Conservation (phyloP, 345 rosid genomes). For the Anacardium occidentale region DNA sequence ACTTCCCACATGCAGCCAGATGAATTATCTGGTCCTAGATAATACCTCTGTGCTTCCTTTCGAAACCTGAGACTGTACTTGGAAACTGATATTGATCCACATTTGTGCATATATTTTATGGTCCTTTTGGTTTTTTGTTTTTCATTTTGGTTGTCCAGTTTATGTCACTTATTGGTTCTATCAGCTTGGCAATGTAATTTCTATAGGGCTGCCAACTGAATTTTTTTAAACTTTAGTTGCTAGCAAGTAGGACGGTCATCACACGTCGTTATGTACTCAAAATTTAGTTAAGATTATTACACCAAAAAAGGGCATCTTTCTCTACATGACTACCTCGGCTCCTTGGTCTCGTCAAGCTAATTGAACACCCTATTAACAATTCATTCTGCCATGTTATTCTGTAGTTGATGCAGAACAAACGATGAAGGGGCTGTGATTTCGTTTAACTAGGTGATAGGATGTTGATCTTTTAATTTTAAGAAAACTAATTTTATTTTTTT, state of each 20-base stretch:
- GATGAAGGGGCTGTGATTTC: too few species aligned
- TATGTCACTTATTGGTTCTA: constrained; percentile 14
- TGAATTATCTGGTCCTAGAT: constrained; percentile 83
- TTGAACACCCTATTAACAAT: too few species aligned
- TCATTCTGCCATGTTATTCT: too few species aligned
- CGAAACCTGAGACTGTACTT: constrained; percentile 19
- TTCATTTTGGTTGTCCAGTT: constrained; percentile 21
- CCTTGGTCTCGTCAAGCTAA: not conserved
- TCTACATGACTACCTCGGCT: not conserved
- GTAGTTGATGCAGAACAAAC: too few species aligned
- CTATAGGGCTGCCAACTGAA: constrained; percentile 27
- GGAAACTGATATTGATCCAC: constrained; percentile 10
- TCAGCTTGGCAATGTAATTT: constrained; percentile 25
- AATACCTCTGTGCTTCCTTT: constrained; percentile 18
- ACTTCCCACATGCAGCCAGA: constrained; percentile 61
- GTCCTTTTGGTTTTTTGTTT: not conserved
- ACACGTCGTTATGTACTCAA: constrained; percentile 27
- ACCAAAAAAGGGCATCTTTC: constrained; percentile 10
- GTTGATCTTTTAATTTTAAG: too few species aligned
- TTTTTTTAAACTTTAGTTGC: constrained; percentile 30
- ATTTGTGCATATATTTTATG: constrained; percentile 40
- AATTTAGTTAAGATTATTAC: constrained; percentile 27
- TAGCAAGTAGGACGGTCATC: constrained; percentile 19
- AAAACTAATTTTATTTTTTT: too few species aligned
- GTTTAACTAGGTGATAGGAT: too few species aligned